phyloP scores from a whole-genome alignment of 768 basidiomycete species.

The Harrya chromipes region DNA sequence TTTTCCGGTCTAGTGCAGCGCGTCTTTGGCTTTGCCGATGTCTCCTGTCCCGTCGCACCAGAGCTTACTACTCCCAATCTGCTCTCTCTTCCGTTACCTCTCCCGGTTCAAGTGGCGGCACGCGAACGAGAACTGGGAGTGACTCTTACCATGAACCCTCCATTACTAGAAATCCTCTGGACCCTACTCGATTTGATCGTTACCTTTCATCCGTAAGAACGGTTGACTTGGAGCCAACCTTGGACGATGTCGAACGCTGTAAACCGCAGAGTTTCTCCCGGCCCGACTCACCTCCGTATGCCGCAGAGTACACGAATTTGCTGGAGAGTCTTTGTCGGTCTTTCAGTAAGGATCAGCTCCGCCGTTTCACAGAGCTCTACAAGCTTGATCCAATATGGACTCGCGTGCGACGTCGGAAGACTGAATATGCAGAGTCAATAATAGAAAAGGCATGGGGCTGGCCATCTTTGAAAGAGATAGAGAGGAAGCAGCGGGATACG shows the following conservation, averaged over 20 bases:
- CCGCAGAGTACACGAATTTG: constrained; percentile 50
- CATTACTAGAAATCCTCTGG: constrained; percentile 30
- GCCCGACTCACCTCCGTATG: constrained; percentile 46
- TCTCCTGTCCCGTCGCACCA: constrained; percentile 12
- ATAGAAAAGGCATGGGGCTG: constrained; percentile 68
- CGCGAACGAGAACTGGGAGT: constrained; percentile 1
- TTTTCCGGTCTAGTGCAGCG: constrained; percentile 13
- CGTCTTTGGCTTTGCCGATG: constrained; percentile 20
- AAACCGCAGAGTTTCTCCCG: constrained; percentile 42
- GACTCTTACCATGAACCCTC: constrained; percentile 1
- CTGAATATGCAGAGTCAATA: constrained; percentile 45
- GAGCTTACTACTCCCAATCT: constrained; percentile 25
- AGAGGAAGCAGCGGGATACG: constrained; percentile 46
- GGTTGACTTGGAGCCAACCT: constrained; percentile 44
- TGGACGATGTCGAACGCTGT: constrained; percentile 61
- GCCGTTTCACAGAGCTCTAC: constrained; percentile 49
- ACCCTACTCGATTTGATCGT: constrained; percentile 47
- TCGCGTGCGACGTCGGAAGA: constrained; percentile 36
- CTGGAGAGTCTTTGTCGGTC: constrained; percentile 53
- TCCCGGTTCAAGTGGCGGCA: neutral
- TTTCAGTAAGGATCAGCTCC: constrained; percentile 63
- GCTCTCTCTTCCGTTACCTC: constrained; percentile 14
- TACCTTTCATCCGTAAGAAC: constrained; percentile 54
- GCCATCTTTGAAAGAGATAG: constrained; percentile 55
- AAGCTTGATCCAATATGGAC: constrained; percentile 36